Evolutionary conservation across 179 eudicot genomes (phyloP).

Genomic region (Carnegiea gigantea): DNA sequence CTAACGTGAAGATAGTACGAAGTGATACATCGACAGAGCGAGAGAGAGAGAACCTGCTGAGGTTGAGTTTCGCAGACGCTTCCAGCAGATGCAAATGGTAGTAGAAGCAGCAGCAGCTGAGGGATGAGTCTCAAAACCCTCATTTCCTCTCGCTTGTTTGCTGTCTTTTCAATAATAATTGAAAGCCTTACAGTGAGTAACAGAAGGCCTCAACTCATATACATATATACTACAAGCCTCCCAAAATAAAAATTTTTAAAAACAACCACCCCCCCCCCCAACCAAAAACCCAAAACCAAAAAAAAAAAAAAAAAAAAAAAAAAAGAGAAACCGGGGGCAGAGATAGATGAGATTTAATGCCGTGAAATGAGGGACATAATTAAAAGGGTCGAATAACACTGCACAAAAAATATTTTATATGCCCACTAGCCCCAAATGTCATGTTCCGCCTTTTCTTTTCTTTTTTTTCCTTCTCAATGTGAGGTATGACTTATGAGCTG

Average conservation of each 20-base stretch:
- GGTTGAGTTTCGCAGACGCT: slow-evolving; percentile 21
- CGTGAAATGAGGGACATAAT: not conserved
- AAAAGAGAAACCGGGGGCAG: not conserved
- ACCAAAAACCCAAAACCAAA: too few species aligned
- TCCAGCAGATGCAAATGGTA: slow-evolving; percentile 13
- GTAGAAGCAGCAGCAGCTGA: slow-evolving; percentile 10
- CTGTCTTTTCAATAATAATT: not conserved
- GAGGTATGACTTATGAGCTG: not conserved
- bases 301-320: too few species aligned
- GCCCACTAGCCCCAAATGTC: slow-evolving; percentile 14
- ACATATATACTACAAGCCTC: not conserved
- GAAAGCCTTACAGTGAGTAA: not conserved
- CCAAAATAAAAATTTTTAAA: too few species aligned
- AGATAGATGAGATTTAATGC: not conserved
- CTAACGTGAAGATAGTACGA: not conserved
- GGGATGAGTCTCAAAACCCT: slow-evolving; percentile 3
- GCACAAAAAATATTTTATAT: not conserved
- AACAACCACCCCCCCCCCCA: too few species aligned
- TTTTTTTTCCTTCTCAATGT: too few species aligned
- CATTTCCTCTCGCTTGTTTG: slow-evolving; percentile 14
- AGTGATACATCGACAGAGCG: not conserved
- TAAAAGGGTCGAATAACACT: not conserved
- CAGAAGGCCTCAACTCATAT: not conserved
- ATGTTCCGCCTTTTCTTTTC: not conserved
- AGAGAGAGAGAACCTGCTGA: slow-evolving; percentile 28